Base-by-base conservation (phyloP, 192 early-diverging fungal species). In the Mycoemilia scoparia region DNA sequence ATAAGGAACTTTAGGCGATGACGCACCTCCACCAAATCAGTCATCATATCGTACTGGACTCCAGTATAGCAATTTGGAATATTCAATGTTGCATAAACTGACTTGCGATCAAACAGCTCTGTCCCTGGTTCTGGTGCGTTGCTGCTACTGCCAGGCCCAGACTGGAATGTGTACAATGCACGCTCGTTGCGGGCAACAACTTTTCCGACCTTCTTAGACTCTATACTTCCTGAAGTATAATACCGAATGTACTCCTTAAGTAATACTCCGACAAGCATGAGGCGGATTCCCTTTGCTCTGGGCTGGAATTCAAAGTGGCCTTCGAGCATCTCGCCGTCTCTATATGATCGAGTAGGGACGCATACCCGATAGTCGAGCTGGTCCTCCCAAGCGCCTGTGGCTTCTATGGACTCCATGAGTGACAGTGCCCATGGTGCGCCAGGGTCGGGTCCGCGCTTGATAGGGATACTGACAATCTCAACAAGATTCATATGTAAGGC, bases 241-340 rank as follows among this genome's bases (percentile, higher is more conserved):
- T 58, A 68, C 5, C 67, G 52, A 15, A 54, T 36, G 25, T 67
- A 71, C 46, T 76, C 74, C 17, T 68, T 71, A 31, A 76, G 45
- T 5, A 52, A 34, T 26, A 57, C 60, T n/a, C 54, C 50, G 4
- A 67, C 45, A 2, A 57, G 30, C 12, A 57, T 35, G 2, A 71
- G 44, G 24, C 34, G 47, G 10, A 76, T 13, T 3, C 51, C 46
- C 36, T 64, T 46, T 24, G 30, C 9, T 9, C 55, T 47, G 15
- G 70, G 66, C 15, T 40, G 55, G 1, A 76, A 35, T 21, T 49
- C 42, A 8, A 73, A 46, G 3, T 41, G 30, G 1, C 67, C 36
- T 9, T 62, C 54, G 17, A 76, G 63, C 5, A 53, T 33, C 18
- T 73, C 66, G 21, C 59, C 67, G 19, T 71, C 57, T 26, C 47